These are phyloP conservation scores for Russula olivacea DNA, from an alignment of 768 basidiomycete genomes.

Conservation along the genomic window DNA sequence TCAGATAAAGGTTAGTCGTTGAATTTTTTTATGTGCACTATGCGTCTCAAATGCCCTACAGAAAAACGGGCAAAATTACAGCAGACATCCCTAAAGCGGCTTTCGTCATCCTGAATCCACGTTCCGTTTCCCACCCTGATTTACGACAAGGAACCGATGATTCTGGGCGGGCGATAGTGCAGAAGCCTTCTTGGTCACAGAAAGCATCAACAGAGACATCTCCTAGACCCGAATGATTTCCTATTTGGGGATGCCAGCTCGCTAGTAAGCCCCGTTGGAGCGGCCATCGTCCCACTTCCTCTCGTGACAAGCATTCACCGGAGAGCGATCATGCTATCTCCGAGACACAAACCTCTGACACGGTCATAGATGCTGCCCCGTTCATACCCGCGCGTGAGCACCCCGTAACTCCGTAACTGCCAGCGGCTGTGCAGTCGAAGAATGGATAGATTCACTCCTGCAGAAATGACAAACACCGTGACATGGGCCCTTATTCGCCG, in stretches of 20 bases:
- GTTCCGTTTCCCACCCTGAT: constrained; percentile 46
- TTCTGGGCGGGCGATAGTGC: constrained; percentile 43
- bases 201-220: constrained; percentile 41
- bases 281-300: neutral
- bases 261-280: constrained; percentile 1
- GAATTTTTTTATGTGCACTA: neutral
- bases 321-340: constrained; percentile 12
- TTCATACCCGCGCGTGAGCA: neutral
- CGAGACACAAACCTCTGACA: constrained; percentile 13
- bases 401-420: constrained; percentile 12
- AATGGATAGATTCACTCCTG: constrained; percentile 18
- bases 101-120: constrained; percentile 51
- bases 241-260: constrained; percentile 32
- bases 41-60: constrained; percentile 28
- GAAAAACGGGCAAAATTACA: constrained; percentile 58
- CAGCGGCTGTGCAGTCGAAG: constrained; percentile 9
- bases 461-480: constrained; percentile 22
- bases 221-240: constrained; percentile 46
- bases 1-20: constrained; percentile 43
- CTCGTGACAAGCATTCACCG: constrained; percentile 3
- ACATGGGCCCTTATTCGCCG: constrained; percentile 17
- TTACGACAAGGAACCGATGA: constrained; percentile 36
- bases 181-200: constrained; percentile 47
- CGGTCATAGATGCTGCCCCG: constrained; percentile 1
- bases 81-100: constrained; percentile 49